Evolutionary conservation across 202 grass and related monocot genomes (phyloP), one percentile per base, ranked within the genome.

Genomic region (Setaria italica): DNA sequence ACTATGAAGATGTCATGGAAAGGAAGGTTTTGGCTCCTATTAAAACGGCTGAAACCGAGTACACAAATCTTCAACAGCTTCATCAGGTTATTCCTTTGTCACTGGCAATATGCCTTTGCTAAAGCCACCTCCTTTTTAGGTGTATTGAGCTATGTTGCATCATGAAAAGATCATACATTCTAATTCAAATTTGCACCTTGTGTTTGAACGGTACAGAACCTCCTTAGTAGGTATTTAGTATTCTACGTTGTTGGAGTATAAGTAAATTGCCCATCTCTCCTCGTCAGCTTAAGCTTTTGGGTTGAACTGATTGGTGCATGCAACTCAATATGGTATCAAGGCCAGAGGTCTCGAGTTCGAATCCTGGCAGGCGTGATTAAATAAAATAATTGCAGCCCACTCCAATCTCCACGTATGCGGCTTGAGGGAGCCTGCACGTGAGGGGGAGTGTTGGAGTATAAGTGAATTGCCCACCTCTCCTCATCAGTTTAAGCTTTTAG

Each of bases 1-100:
- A 98, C 59, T 98, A 98, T 80, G 91, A 95, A 85, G 59, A 19
- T 30, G 33, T 98, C 29, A 98, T 98, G 95, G 55, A 85, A 86
- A 92, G 62, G 13, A 98, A 90, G 78, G 95, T 98, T 56, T 70
- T 95, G 72, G 88, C 64, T 72, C 85, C 77, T 87, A 98, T 98
- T 77, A 92, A 89, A 87, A 82, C 25, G 21, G 87, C 95, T 75
- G 93, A 98, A 90, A 63, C 72, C 73, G 89, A 87, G 58, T 86
- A 76, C 43, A 54, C 76, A 66, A 59, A 82, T 46, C 91, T 98
- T 85, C 90, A 94, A 83, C 62, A 75, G 29, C 89, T 76, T 86
- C 91, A 67, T 35, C 89, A 98, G 92, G 95, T 98, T 58, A 68
- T 79, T 86, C 11, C 48, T 11, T 77, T 86, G 32, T 67, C 20